Evolutionary conservation across 495 filamentous ascomycete species (phyloP).

Genomic region (Collariella sp.): DNA sequence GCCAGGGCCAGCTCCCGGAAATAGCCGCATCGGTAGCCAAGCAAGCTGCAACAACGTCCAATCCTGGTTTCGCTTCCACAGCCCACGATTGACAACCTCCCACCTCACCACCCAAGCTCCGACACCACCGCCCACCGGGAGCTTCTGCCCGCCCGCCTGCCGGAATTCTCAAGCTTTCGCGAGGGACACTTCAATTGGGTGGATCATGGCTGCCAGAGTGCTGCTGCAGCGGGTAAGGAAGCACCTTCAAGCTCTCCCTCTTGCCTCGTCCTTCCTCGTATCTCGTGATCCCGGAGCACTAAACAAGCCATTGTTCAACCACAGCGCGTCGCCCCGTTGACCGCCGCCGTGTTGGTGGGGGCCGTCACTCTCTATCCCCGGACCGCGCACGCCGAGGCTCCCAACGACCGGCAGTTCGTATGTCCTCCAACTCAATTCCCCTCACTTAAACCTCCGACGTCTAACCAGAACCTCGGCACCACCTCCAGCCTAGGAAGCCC

Average conservation of each 20-base stretch:
- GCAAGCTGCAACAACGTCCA: not conserved
- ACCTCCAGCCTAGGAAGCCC: slow-evolving; percentile 60
- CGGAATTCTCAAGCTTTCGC: not conserved
- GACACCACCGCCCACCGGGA: slow-evolving; percentile 1
- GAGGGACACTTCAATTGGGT: slow-evolving; percentile 32
- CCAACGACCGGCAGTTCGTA: slow-evolving; percentile 30
- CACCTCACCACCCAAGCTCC: slow-evolving; percentile 6
- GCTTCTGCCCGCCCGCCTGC: not conserved
- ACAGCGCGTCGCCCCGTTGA: slow-evolving; percentile 40
- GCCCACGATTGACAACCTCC: slow-evolving; percentile 9
- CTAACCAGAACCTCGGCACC: slow-evolving; percentile 6
- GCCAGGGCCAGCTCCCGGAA: slow-evolving; percentile 10
- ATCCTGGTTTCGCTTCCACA: not conserved
- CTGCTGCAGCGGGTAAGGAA: slow-evolving; percentile 39
- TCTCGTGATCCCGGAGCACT: not conserved
- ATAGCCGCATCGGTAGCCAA: slow-evolving; percentile 13
- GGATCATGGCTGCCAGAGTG: slow-evolving; percentile 46
- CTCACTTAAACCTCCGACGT: not conserved
- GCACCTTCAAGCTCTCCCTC: not conserved
- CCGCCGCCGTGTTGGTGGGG: slow-evolving; percentile 39
- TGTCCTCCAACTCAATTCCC: slow-evolving; percentile 1
- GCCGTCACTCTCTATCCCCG: slow-evolving; percentile 37
- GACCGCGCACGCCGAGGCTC: slow-evolving; percentile 39
- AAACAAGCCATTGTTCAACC: not conserved
- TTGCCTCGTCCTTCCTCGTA: not conserved